Percentiles rank a stretch among this genome's conserved stretches.
phyloP scores from a whole-genome alignment of 148 eudicot species.

The Agrostemma githago region DNA sequence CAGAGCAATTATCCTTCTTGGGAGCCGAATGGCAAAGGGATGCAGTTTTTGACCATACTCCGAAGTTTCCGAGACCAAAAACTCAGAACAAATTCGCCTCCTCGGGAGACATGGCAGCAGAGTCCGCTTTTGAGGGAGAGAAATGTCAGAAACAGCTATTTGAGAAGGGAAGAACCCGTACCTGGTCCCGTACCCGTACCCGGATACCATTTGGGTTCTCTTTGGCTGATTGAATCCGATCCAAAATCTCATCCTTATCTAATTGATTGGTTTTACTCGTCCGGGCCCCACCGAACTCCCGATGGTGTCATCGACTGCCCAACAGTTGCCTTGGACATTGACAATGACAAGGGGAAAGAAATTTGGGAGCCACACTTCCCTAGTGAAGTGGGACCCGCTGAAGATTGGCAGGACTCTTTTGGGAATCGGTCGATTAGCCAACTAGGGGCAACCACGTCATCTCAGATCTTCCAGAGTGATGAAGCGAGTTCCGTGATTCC shows the following conservation, averaged over 20 bases:
- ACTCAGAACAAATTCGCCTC: conserved; percentile 25
- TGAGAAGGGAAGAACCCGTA: conserved; percentile 34
- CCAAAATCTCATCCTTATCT: conserved; percentile 62
- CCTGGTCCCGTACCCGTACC: conserved; percentile 21
- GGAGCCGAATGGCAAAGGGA: conserved; percentile 69
- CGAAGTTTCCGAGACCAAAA: conserved; percentile 58
- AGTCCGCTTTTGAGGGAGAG: conserved; percentile 33
- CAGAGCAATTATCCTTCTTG: conserved; percentile 77
- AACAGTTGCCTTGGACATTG: conserved; percentile 28
- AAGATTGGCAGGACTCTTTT: conserved; percentile 26
- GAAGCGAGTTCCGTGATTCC: conserved; percentile 23
- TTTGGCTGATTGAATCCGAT: conserved; percentile 56
- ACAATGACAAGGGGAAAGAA: conserved; percentile 29
- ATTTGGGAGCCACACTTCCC: conserved; percentile 36
- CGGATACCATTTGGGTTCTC: conserved; percentile 42
- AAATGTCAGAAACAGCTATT: conserved; percentile 36
- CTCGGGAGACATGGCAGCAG: conserved; percentile 34
- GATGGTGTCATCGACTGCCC: conserved; percentile 22
- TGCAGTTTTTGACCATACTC: conserved; percentile 54
- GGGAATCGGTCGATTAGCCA: conserved; percentile 32
- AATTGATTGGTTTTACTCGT: conserved; percentile 73
- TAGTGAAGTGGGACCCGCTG: conserved; percentile 14
- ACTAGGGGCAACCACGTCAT: conserved; percentile 66
- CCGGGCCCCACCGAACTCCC: conserved; percentile 35
- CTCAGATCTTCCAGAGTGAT: conserved; percentile 33